Evolutionary conservation across 805 yeast genomes (phyloP), one percentile per base, ranked within the genome.

Genomic region (Schwanniomyces sp.): DNA sequence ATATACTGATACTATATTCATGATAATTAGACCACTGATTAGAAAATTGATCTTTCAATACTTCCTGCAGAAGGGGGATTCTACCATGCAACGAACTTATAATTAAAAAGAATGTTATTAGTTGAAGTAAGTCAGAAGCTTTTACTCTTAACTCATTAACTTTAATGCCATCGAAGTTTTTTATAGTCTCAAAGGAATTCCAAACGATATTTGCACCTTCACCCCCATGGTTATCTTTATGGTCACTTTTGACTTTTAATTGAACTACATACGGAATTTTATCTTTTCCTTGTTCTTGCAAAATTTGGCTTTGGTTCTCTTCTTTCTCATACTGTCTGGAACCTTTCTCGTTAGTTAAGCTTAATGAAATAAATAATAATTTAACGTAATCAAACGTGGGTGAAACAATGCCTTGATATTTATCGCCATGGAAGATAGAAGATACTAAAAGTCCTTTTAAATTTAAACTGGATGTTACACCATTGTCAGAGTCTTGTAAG

Each of bases 31-130:
- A 48, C 80, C 84, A 79, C 5, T 67, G 56, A 2, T 51, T 45
- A 5, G 30, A 24, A 36, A 68, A 61, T 40, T 55, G 58, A 2
- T 54, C 50, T 1, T 52, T 49, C 36, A 62, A 56, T 12, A 52
- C 55, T 28, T 48, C 51, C 30, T 47, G 72, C 72, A 66, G 70
- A 62, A 41, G 48, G 3, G 36, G 36, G 3, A 32, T 32, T 12
- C 36, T 32, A 16, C 36, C 21, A 32, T 12, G 36, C 11, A 32
- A 32, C 4, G 36, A 32, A 12, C 36, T 16, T 2, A 81, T 55
- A 0, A 79, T 52, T 28, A 86, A 65, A 17, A 78, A 49, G 49
- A 85, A 76, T 0, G 85, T 69, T 9, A 85, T 44, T 2, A 86
- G 41, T 5, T 68, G 67, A 3, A 69, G 63, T 28, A 85, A 48